These are phyloP conservation scores for Clarireedia sp. DNA, from an alignment of 2,329 filamentous ascomycete genomes.

Conservation along the genomic window DNA sequence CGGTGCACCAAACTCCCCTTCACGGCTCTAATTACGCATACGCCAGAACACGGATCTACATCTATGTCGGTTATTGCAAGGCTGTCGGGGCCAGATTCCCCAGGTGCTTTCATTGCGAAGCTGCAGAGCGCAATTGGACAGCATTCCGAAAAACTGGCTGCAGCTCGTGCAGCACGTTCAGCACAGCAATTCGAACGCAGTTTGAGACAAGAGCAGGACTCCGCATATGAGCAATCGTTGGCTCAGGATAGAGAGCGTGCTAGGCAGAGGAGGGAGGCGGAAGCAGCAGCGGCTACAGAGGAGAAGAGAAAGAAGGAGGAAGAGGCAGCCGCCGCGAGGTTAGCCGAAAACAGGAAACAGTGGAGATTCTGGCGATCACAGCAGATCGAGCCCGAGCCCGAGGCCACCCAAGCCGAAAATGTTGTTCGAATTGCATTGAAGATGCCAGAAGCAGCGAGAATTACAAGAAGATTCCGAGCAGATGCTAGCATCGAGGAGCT, in stretches of 20 bases:
- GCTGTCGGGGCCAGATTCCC: slow-evolving; percentile 62
- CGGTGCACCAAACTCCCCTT: slow-evolving; percentile 92
- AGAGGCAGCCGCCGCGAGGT: slow-evolving; percentile 47
- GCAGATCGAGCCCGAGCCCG: slow-evolving; percentile 61
- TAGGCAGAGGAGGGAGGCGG: slow-evolving; percentile 66
- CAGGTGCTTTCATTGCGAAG: slow-evolving; percentile 66
- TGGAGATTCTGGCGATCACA: slow-evolving; percentile 78
- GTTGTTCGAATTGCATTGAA: slow-evolving; percentile 64
- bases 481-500: slow-evolving; percentile 65
- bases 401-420: slow-evolving; percentile 48
- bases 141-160: slow-evolving; percentile 67
- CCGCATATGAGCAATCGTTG: slow-evolving; percentile 85
- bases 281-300: slow-evolving; percentile 60
- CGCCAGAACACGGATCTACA: slow-evolving; percentile 72
- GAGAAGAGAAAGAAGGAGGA: slow-evolving; percentile 53
- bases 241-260: slow-evolving; percentile 82
- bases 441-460: slow-evolving; percentile 56
- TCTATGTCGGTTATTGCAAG: slow-evolving; percentile 87
- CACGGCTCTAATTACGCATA: slow-evolving; percentile 76
- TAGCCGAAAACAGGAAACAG: slow-evolving; percentile 46
- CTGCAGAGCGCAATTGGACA: slow-evolving; percentile 65
- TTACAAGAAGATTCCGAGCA: slow-evolving; percentile 65
- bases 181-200: slow-evolving; percentile 76
- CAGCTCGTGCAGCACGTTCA: slow-evolving; percentile 65
- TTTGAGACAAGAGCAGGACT: slow-evolving; percentile 82